Evolutionary conservation across 2,329 filamentous ascomycete species (phyloP).

Genomic region (Cordyceps tenuipes): DNA sequence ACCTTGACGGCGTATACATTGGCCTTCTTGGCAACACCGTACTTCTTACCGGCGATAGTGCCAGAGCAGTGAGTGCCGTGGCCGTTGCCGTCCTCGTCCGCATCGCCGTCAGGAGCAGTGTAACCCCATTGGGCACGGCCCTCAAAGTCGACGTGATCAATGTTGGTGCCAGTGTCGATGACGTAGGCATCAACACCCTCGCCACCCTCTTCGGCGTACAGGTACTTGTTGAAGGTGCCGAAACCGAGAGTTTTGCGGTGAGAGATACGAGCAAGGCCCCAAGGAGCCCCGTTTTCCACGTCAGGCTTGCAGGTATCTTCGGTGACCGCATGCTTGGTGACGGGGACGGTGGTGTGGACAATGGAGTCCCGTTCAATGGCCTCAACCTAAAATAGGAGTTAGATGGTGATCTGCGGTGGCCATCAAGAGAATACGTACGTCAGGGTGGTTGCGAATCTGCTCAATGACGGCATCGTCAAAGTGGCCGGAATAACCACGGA

Average conservation of each 20-base stretch:
- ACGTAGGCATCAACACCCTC: slow-evolving; percentile 98
- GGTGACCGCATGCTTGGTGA: slow-evolving; percentile 28
- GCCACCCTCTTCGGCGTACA: slow-evolving; percentile 80
- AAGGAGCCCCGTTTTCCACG: slow-evolving; percentile 88
- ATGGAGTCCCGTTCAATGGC: slow-evolving; percentile 92
- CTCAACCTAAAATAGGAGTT: slow-evolving; percentile 59
- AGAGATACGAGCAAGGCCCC: slow-evolving; percentile 96
- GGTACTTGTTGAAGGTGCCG: slow-evolving; percentile 95
- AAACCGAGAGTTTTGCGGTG: slow-evolving; percentile 84
- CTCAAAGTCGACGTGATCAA: slow-evolving; percentile 92
- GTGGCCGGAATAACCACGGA: slow-evolving; percentile 91
- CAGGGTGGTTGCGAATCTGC: slow-evolving; percentile 85
- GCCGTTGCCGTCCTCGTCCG: slow-evolving; percentile 88
- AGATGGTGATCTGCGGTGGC: slow-evolving; percentile 10
- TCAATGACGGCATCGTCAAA: slow-evolving; percentile 92
- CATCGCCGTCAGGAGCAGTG: slow-evolving; percentile 81
- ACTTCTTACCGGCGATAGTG: slow-evolving; percentile 96
- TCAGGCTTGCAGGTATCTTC: slow-evolving; percentile 43
- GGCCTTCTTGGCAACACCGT: slow-evolving; percentile 99
- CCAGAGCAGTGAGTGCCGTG: slow-evolving; percentile 99
- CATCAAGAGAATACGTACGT: slow-evolving; percentile 63
- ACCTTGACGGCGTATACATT: slow-evolving; percentile 97
- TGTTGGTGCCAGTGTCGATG: slow-evolving; percentile 95
- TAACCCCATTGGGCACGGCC: slow-evolving; percentile 94
- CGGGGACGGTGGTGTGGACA: slow-evolving; percentile 67